Percentiles rank a stretch among this genome's conserved stretches.
These are phyloP conservation scores for Aspergillus sp. DNA, from an alignment of 2,329 filamentous ascomycete species.

Conservation along the genomic window DNA sequence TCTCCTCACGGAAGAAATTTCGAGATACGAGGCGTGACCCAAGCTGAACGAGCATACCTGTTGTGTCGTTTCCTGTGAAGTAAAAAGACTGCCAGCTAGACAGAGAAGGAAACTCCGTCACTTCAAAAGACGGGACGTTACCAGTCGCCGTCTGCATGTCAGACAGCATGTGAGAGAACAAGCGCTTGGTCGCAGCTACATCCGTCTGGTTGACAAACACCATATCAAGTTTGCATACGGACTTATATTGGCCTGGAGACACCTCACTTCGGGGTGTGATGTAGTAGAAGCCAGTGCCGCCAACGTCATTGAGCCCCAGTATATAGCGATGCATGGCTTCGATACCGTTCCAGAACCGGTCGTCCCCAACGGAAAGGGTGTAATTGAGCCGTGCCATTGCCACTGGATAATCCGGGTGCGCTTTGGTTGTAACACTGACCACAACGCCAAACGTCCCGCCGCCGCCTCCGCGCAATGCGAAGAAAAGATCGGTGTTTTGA, in stretches of 20 bases:
- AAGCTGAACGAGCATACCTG: neutral
- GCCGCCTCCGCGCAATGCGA: constrained; percentile 43
- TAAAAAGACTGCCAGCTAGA: neutral
- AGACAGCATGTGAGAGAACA: neutral
- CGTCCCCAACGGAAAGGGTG: neutral
- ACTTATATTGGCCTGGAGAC: neutral
- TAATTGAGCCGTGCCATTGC: neutral
- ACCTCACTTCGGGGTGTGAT: neutral
- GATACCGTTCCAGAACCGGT: neutral
- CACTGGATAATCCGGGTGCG: constrained; percentile 38
- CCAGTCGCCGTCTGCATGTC: neutral
- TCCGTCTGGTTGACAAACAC: neutral
- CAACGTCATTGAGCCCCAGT: neutral
- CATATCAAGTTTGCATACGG: neutral
- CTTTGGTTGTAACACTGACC: constrained; percentile 38
- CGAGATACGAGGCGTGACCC: neutral
- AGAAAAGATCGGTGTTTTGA: constrained; percentile 45
- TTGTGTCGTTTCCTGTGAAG: neutral
- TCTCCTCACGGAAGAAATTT: neutral
- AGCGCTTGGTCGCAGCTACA: neutral
- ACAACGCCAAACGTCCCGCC: constrained; percentile 16
- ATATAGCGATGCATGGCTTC: neutral
- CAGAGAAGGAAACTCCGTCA: neutral
- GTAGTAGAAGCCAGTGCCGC: neutral
- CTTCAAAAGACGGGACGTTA: neutral